phyloP scores from a whole-genome alignment of 495 filamentous ascomycete species.

The Aspergillus olivimuriae region DNA sequence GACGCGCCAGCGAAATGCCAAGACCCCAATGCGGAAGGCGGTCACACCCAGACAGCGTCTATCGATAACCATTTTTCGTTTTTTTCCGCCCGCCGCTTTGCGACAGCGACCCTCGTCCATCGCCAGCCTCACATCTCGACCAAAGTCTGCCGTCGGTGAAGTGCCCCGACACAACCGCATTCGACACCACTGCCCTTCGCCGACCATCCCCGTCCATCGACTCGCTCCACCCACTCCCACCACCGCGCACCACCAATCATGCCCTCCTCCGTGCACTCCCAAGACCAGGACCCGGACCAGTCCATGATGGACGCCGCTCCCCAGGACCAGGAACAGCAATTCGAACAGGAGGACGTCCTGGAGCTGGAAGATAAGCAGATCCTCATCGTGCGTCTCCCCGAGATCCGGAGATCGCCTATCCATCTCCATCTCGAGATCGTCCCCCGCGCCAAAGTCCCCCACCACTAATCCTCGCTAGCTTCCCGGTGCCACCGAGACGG shows the following conservation, averaged over 20 bases:
- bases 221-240: neutral
- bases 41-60: conserved; percentile 8
- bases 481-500: conserved; percentile 62
- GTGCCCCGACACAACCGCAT: neutral
- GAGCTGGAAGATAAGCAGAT: conserved; percentile 48
- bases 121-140: too few species aligned
- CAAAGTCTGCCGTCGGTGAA: too few species aligned
- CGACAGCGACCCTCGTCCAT: too few species aligned
- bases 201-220: too few species aligned
- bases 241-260: conserved; percentile 15
- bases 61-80: conserved; percentile 18
- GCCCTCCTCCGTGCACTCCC: conserved; percentile 38
- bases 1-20: neutral
- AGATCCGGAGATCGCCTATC: neutral
- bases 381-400: conserved; percentile 43
- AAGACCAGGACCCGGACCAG: conserved; percentile 39
- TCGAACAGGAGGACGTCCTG: conserved; percentile 35
- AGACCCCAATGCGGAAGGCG: conserved; percentile 10
- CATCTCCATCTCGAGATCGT: neutral
- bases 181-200: too few species aligned
- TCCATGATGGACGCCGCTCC: conserved; percentile 49
- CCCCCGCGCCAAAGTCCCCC: neutral
- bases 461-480: conserved; percentile 40
- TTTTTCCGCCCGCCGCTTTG: conserved; percentile 13
- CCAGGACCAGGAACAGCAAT: conserved; percentile 35